These are phyloP conservation scores for Tulasnella sp. DNA, from an alignment of 768 basidiomycete genomes.

Conservation along the genomic window DNA sequence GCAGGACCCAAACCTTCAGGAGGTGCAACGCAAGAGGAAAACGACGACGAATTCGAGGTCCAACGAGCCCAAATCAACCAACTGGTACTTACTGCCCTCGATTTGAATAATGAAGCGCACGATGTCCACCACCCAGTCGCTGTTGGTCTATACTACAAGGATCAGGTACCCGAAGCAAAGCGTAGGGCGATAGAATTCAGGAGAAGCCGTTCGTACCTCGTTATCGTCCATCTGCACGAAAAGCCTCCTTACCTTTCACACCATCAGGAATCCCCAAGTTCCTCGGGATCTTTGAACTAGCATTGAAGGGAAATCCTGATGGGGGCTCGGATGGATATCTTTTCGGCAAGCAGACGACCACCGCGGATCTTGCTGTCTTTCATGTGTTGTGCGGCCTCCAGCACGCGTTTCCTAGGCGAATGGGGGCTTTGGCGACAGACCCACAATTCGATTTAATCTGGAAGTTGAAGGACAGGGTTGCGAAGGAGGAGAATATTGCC, in stretches of 20 bases:
- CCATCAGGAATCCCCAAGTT: conserved; percentile 28
- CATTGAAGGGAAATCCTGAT: conserved; percentile 22
- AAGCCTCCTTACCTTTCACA: not conserved
- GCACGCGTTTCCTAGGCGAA: conserved; percentile 31
- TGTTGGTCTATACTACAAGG: conserved; percentile 29
- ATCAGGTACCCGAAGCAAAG: conserved; percentile 31
- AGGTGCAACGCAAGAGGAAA: conserved; percentile 21
- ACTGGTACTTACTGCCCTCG: conserved; percentile 29
- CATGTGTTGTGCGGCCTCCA: conserved; percentile 28
- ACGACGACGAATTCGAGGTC: conserved; percentile 25
- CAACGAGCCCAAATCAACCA: conserved; percentile 27
- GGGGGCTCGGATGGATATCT: conserved; percentile 20
- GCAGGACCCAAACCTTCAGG: conserved; percentile 25
- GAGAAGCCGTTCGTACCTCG: not conserved
- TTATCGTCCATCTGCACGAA: not conserved
- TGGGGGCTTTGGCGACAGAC: conserved; percentile 21
- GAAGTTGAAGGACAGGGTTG: conserved; percentile 28
- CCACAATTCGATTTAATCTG: conserved; percentile 26
- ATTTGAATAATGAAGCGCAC: conserved; percentile 27
- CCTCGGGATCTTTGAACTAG: conserved; percentile 29
- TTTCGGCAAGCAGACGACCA: conserved; percentile 27
- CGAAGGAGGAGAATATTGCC: conserved; percentile 25
- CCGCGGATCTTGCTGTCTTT: conserved; percentile 35
- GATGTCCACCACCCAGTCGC: conserved; percentile 31
- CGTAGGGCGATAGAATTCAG: conserved; percentile 29